Evolutionary conservation across 2,329 filamentous ascomycete genomes (phyloP), one percentile per base, ranked within the genome.

Genomic region (Aspergillus caelatus): DNA sequence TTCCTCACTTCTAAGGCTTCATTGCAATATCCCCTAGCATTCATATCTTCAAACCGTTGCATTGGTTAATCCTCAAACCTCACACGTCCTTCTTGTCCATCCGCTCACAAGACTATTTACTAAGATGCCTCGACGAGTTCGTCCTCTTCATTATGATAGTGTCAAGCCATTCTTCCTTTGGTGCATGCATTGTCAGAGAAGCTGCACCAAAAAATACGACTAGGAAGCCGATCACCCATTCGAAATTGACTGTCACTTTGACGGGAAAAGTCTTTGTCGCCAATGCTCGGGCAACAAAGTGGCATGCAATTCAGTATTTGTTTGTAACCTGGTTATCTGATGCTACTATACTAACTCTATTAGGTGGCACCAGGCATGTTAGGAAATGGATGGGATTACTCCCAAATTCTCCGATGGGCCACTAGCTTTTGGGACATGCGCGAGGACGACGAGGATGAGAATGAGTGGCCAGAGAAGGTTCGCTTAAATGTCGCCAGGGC

Each of bases 21-120:
- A n/a, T 4, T 19, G 16, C 19, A 0, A 41, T 9, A 19, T 41
- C 8, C 4, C 16, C 7, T 2, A 8, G 14, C 1, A n/a, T 0
- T n/a, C 4, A 26, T 9, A 41, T 41, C 7, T 41, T 9, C 36
- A 8, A 14, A 2, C 36, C 8, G 16, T 4, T 39, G 16, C 36
- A 39, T 39, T 16, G 19, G 6, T 39, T 19, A 7, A 39, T 12
- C 7, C 36, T 19, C 36, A 39, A 5, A 19, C 16, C 2, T 26
- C 26, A 4, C 26, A 26, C 4, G 3, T 34, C 12, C 11, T 34
- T 34, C 32, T 34, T 4, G 1, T 34, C 11, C 32, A 34, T 4
- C 32, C 3, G 32, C 34, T 16, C 14, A 36, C 6, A 16, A 36
- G 5, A 41, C 2, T 3, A 19, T n/a, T 41, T 8, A 8, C 39